A percentile compares a stretch with the other conserved stretches of the same genome.
phyloP scores from a whole-genome alignment of 371 early-diverging fungal genomes.

The Apophysomyces variabilis region DNA sequence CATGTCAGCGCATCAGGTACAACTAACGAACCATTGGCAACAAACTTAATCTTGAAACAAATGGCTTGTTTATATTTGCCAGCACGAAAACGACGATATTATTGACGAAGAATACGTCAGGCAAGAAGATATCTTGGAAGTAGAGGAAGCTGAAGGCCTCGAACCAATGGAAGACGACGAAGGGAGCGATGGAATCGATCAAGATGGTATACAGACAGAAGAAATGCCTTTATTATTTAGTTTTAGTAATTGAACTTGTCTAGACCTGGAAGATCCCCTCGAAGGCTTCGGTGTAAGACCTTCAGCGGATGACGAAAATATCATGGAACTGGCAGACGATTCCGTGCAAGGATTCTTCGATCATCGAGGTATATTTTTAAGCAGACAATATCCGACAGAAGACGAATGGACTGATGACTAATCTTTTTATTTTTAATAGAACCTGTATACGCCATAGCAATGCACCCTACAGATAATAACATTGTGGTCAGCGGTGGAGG shows the following conservation, averaged over 20 bases:
- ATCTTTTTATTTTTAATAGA: conserved; percentile 46
- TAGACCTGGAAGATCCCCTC: conserved; percentile 18
- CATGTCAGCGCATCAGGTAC: conserved; percentile 4
- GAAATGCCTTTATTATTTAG: no score
- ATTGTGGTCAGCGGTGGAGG: conserved; percentile 88
- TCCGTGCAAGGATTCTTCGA: conserved; percentile 92
- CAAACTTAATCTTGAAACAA: neutral
- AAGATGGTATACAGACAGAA: neutral
- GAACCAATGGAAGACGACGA: conserved; percentile 31
- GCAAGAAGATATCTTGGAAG: conserved; percentile 25
- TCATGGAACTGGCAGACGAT: conserved; percentile 81
- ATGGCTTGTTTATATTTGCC: neutral
- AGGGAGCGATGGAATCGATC: conserved; percentile 15
- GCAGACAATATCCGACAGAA: neutral
- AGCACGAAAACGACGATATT: conserved; percentile 18
- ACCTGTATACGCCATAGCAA: conserved; percentile 87
- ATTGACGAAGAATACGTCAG: conserved; percentile 32
- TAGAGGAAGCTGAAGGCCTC: conserved; percentile 14
- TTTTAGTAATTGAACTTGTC: no score
- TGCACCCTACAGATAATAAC: conserved; percentile 75
- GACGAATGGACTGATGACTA: neutral
- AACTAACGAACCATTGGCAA: neutral
- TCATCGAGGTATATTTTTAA: conserved; percentile 68
- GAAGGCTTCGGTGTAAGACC: conserved; percentile 43
- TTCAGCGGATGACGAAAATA: conserved; percentile 58